Evolutionary conservation across 2,329 filamentous ascomycete species (phyloP).

Genomic region (Botrytis cinerea): DNA sequence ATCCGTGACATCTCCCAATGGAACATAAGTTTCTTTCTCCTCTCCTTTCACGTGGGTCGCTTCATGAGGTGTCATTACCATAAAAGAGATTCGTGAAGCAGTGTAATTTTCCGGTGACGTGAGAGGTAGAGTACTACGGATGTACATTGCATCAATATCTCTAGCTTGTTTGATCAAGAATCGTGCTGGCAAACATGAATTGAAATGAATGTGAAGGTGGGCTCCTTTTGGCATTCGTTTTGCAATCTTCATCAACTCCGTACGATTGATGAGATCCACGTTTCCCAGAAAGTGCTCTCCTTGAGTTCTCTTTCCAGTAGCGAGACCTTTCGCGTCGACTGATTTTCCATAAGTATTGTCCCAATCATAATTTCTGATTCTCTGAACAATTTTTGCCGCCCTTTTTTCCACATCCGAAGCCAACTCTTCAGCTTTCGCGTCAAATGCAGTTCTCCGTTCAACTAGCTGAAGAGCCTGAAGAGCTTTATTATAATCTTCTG

Average conservation of each 20-base stretch:
- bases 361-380: constrained; percentile 38
- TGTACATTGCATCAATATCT: constrained; percentile 65
- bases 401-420: constrained; percentile 37
- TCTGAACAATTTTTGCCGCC: constrained; percentile 37
- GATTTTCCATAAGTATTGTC: constrained; percentile 35
- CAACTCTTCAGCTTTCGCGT: constrained; percentile 32
- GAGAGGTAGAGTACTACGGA: constrained; percentile 61
- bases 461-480: constrained; percentile 31
- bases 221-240: constrained; percentile 67
- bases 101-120: constrained; percentile 35
- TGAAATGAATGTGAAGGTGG: constrained; percentile 77
- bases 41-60: constrained; percentile 35
- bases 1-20: constrained; percentile 52
- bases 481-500: constrained; percentile 32
- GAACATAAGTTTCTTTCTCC: constrained; percentile 31
- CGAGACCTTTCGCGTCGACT: constrained; percentile 29
- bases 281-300: constrained; percentile 63
- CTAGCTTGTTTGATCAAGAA: constrained; percentile 59
- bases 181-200: constrained; percentile 65
- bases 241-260: constrained; percentile 58
- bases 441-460: constrained; percentile 39
- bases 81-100: constrained; percentile 38
- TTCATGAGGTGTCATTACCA: constrained; percentile 38
- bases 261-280: constrained; percentile 54
- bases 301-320: constrained; percentile 32